phyloP scores from a whole-genome alignment of 2,329 filamentous ascomycete genomes.

The Colletotrichum orchidophilum region DNA sequence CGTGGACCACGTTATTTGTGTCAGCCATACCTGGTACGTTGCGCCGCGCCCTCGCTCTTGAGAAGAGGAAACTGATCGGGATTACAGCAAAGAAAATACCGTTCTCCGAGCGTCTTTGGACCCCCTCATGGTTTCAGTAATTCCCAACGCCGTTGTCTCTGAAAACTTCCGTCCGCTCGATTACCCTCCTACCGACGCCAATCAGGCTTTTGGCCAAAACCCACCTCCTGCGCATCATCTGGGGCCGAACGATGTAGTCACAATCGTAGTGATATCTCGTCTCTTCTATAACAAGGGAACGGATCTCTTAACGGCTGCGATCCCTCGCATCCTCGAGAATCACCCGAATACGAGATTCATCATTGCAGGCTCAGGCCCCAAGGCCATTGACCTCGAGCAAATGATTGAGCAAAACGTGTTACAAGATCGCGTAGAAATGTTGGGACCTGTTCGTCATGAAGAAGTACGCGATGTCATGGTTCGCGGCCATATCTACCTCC shows the following conservation, averaged over 20 bases:
- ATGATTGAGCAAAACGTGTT: conserved; percentile 96
- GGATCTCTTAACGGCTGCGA: conserved; percentile 94
- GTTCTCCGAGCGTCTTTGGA: conserved; percentile 94
- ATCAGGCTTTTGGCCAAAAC: conserved; percentile 50
- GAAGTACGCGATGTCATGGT: conserved; percentile 98
- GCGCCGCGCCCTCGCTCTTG: background rate
- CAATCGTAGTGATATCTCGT: conserved; percentile 95
- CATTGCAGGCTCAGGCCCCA: conserved; percentile 94
- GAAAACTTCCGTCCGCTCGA: conserved; percentile 86
- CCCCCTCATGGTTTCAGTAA: conserved; percentile 96
- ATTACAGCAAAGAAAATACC: conserved; percentile 90
- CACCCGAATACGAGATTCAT: conserved; percentile 97
- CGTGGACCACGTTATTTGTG: conserved; percentile 97
- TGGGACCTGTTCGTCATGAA: conserved; percentile 93
- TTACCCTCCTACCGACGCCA: conserved; percentile 44
- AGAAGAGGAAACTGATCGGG: conserved; percentile 32
- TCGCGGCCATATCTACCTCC: conserved; percentile 93
- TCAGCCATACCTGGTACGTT: conserved; percentile 91
- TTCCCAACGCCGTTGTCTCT: conserved; percentile 96
- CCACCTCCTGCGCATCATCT: conserved; percentile 72
- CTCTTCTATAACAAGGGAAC: conserved; percentile 99
- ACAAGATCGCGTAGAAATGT: conserved; percentile 91
- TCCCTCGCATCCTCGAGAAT: conserved; percentile 87
- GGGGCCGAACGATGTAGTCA: conserved; percentile 86
- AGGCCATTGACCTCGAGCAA: conserved; percentile 97